Evolutionary conservation across 2,329 filamentous ascomycete genomes (phyloP).

Genomic region (Fusarium guadeloupense): DNA sequence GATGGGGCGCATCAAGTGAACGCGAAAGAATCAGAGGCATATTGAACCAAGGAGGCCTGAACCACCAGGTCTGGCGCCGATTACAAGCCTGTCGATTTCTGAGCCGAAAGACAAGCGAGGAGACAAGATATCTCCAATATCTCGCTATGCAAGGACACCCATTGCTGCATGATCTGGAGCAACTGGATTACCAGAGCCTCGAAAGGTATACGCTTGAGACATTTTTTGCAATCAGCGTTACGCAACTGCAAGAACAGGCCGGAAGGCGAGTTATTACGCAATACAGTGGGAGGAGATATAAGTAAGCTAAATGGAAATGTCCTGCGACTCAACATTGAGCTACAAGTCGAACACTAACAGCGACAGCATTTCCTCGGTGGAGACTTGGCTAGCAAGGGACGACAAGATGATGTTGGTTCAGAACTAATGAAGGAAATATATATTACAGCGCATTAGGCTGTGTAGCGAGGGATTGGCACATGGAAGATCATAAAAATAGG

Average conservation of each 20-base stretch:
- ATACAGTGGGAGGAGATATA: background rate
- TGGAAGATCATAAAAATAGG: too few relatives aligned
- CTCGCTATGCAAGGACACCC: background rate
- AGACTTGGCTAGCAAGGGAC: too few relatives aligned
- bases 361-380: background rate
- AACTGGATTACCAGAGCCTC: background rate
- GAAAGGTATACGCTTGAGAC: background rate
- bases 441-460: too few relatives aligned
- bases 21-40: background rate
- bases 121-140: background rate
- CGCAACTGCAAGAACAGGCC: background rate
- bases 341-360: background rate
- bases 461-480: too few relatives aligned
- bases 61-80: background rate
- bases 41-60: background rate
- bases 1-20: background rate
- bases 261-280: background rate
- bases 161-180: background rate
- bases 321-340: background rate
- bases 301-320: background rate
- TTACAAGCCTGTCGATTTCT: background rate
- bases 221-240: background rate
- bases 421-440: too few relatives aligned
- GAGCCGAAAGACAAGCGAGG: background rate
- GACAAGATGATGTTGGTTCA: too few relatives aligned